Evolutionary conservation across 2,329 filamentous ascomycete species (phyloP).

Genomic region (Exserohilum rostratum): DNA sequence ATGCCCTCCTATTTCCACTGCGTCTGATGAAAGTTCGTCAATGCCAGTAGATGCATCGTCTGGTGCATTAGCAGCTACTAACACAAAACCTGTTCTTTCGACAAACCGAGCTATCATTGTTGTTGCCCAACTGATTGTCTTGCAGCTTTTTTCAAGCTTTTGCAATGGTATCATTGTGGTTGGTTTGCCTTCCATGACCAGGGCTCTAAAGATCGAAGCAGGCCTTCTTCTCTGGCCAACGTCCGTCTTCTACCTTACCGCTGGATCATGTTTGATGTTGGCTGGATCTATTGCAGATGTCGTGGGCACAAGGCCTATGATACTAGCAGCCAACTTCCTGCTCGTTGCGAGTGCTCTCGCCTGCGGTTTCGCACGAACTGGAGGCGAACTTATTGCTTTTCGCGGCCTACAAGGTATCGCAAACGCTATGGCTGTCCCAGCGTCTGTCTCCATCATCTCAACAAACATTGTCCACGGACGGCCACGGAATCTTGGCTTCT

Average conservation of each 20-base stretch:
- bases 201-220: not conserved
- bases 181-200: not conserved
- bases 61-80: no score
- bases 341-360: no score
- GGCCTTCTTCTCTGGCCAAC: no score
- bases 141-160: not conserved
- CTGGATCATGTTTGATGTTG: not conserved
- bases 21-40: no score
- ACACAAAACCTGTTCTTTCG: not conserved
- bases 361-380: no score
- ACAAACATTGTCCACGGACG: not conserved
- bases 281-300: not conserved
- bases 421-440: not conserved
- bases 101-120: not conserved
- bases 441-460: not conserved
- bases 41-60: no score
- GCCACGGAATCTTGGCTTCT: not conserved
- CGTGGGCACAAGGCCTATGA: not conserved
- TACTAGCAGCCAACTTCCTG: not conserved
- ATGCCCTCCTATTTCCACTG: no score
- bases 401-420: no score
- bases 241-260: not conserved
- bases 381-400: no score
- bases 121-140: not conserved
- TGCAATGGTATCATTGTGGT: not conserved